Percentiles rank a stretch among this genome's conserved stretches.
These are phyloP conservation scores for Dothistroma pini DNA, from an alignment of 2,329 filamentous ascomycete genomes.

Conservation along the genomic window DNA sequence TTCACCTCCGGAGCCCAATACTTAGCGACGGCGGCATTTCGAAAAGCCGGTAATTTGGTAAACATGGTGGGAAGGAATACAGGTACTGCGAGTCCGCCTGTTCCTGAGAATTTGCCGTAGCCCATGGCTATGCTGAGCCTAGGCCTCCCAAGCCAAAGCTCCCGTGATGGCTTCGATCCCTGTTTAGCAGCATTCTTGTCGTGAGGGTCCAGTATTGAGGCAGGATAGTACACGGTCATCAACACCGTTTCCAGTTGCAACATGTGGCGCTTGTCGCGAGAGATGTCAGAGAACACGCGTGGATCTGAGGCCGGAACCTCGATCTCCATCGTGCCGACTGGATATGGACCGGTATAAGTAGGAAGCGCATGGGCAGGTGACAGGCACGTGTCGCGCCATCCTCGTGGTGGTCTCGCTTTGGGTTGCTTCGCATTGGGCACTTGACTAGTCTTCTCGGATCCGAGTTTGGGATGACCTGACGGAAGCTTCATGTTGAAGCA, in stretches of 20 bases:
- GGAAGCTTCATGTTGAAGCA: slow-evolving; percentile 8
- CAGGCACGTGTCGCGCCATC: slow-evolving; percentile 47
- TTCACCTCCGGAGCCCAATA: slow-evolving; percentile 47
- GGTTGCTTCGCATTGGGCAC: slow-evolving; percentile 47
- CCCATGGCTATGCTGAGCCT: slow-evolving; percentile 55
- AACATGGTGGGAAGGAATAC: slow-evolving; percentile 59
- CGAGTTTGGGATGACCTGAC: slow-evolving; percentile 16
- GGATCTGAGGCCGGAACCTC: slow-evolving; percentile 51
- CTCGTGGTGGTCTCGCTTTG: slow-evolving; percentile 45
- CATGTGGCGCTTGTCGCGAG: slow-evolving; percentile 45
- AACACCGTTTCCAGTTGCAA: slow-evolving; percentile 58
- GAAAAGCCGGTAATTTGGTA: slow-evolving; percentile 61
- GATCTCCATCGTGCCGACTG: slow-evolving; percentile 52
- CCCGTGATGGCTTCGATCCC: slow-evolving; percentile 45
- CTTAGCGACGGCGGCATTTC: slow-evolving; percentile 57
- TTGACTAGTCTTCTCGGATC: slow-evolving; percentile 21
- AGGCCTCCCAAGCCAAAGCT: slow-evolving; percentile 61
- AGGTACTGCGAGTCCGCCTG: slow-evolving; percentile 49
- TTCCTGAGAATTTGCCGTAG: slow-evolving; percentile 59
- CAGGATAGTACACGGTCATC: slow-evolving; percentile 64
- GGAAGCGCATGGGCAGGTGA: slow-evolving; percentile 47
- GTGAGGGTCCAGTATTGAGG: slow-evolving; percentile 37
- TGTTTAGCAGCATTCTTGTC: slow-evolving; percentile 29
- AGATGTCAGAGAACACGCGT: slow-evolving; percentile 50
- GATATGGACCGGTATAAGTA: slow-evolving; percentile 52